Base-by-base conservation (phyloP, 805 yeast genomes). In the Saturnispora silvae region DNA sequence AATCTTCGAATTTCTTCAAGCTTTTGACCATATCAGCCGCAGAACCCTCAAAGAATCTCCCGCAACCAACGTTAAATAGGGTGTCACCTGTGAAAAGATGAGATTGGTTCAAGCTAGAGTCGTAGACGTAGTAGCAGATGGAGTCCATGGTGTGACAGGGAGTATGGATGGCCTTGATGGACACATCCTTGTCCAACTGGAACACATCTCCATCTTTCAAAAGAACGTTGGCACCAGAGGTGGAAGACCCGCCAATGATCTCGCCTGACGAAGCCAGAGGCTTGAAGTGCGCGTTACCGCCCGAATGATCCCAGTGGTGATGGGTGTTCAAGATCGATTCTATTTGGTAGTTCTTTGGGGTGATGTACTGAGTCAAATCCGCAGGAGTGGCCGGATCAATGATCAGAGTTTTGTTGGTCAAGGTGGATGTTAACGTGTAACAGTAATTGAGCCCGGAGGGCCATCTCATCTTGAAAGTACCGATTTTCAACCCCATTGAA, bases 131-230 rank as follows among this genome's bases (percentile, higher is more conserved):
- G 59, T 85, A 92, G 53, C 97, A 89, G 42, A 92, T 82, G 3
- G 95, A 84, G 59, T 92, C 99, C 59, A 81, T 92, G 0, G 99
- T 92, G 57, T 92, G 99, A 54, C 99, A 92, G 4, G 99, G 98
- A 0, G 99, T 92, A 59, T 89, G 89, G 28, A 89, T 64, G 1
- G 96, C 94, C 2, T 78, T 75, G 35, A 87, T 71, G 14, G 72
- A 66, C 35, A 89, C 53, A 43, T 68, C 56, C 28, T 66, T 62
- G 4, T 96, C 95, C 41, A 86, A 60, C 42, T 68, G 65, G 42
- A 81, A 64, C 15, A 64, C 60, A 43, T 76, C 82, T 11, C 67
- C 61, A 53, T 85, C 77, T 0, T 65, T 58, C 2, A 95, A 95
- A n/a, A n/a, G n/a, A 3, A 86, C 75, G 40, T 68, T 63, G 1